Evolutionary conservation across 768 basidiomycete species (phyloP).

Genomic region (Tricholoma terreum): DNA sequence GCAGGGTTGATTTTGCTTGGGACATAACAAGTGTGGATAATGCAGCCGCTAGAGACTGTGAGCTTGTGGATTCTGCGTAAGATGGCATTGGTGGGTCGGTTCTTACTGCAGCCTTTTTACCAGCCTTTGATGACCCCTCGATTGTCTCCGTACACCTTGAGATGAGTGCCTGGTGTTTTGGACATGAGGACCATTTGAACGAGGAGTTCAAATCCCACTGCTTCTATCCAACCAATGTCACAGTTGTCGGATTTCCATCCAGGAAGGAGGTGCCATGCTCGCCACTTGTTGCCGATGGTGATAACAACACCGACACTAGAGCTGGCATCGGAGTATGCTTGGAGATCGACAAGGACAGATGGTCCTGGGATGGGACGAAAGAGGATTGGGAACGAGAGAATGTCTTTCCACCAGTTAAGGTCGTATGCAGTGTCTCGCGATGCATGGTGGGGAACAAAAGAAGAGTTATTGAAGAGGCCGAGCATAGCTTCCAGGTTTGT

Average conservation of each 20-base stretch:
- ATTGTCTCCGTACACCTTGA: no score
- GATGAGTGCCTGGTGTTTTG: no score
- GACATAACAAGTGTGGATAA: no score
- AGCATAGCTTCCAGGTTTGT: conserved; percentile 32
- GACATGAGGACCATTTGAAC: neutral
- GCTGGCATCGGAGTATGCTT: no score
- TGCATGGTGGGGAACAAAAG: conserved; percentile 25
- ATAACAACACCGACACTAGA: neutral
- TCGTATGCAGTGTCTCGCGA: conserved; percentile 7
- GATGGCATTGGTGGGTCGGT: neutral
- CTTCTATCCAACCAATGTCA: conserved; percentile 49
- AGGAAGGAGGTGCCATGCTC: conserved; percentile 29
- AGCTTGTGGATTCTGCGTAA: neutral
- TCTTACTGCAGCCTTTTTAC: neutral
- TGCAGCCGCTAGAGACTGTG: no score
- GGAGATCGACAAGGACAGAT: conserved; percentile 15
- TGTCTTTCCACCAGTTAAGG: conserved; percentile 26
- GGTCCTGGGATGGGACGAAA: no score
- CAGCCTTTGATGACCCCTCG: no score
- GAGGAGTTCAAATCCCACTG: conserved; percentile 41
- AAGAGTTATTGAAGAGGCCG: conserved; percentile 13
- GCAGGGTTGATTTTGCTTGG: no score
- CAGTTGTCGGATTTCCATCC: conserved; percentile 27
- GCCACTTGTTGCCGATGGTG: conserved; percentile 21
- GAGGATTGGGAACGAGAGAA: conserved; percentile 8